Conservation (phyloP, 495 filamentous ascomycete species). For the Penicillium cataractarum region DNA sequence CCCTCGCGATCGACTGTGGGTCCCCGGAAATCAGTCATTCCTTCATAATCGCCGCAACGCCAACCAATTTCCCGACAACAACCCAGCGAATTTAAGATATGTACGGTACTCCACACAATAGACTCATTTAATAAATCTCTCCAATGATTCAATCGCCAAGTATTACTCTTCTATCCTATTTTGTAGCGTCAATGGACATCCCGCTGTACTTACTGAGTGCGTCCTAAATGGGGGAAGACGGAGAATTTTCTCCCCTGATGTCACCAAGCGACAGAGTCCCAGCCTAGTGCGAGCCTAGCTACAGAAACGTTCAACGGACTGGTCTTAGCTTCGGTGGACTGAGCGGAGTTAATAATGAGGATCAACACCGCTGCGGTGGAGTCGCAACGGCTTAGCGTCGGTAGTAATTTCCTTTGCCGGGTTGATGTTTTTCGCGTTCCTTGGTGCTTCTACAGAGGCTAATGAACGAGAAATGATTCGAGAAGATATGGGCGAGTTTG, state of each 20-base stretch:
- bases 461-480: background rate
- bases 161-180: too few species aligned
- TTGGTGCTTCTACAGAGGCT: background rate
- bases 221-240: background rate
- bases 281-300: background rate
- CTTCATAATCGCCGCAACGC: background rate
- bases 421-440: too few species aligned
- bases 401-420: slow-evolving; percentile 11
- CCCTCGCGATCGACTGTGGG: background rate
- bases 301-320: background rate
- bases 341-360: slow-evolving; percentile 5
- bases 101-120: too few species aligned
- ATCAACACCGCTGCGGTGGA: slow-evolving; percentile 10
- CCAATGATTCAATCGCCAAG: too few species aligned
- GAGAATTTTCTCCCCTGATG: background rate
- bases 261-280: background rate
- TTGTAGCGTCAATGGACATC: too few species aligned
- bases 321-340: background rate
- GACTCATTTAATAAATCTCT: too few species aligned
- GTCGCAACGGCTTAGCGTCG: slow-evolving; percentile 12
- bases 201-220: too few species aligned
- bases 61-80: background rate
- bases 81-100: background rate
- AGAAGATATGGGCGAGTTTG: too few species aligned
- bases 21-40: slow-evolving; percentile 3